These are phyloP conservation scores for Curvularia hawaiiensis DNA, from an alignment of 2,329 filamentous ascomycete genomes.

Conservation along the genomic window DNA sequence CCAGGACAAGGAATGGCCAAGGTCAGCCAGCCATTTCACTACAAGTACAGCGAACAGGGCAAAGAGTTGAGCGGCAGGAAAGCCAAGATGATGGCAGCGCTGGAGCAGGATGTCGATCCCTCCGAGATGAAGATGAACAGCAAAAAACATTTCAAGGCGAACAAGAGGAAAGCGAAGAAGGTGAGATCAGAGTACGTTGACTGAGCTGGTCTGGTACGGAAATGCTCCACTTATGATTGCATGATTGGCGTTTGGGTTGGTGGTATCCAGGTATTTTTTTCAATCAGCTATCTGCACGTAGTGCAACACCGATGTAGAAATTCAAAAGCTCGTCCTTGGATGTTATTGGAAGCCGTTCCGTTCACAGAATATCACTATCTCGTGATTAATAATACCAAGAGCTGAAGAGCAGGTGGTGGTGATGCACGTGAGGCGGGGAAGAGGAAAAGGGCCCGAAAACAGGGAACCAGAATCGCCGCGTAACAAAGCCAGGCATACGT, in stretches of 20 bases:
- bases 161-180: slow-evolving; percentile 65
- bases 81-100: slow-evolving; percentile 75
- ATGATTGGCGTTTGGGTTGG: slow-evolving; percentile 15
- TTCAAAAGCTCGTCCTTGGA: background rate
- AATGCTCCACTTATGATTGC: slow-evolving; percentile 10
- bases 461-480: background rate
- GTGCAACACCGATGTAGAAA: background rate
- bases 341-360: no score
- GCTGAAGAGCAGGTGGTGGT: background rate
- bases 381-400: background rate
- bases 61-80: slow-evolving; percentile 85
- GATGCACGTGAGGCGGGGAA: background rate
- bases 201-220: background rate
- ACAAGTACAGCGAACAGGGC: slow-evolving; percentile 87
- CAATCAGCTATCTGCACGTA: background rate
- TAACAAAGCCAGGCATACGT: background rate
- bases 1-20: slow-evolving; percentile 66
- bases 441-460: background rate
- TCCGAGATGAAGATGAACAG: slow-evolving; percentile 72
- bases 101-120: slow-evolving; percentile 84
- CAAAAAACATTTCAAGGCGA: slow-evolving; percentile 97
- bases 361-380: no score
- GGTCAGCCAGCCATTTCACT: slow-evolving; percentile 80
- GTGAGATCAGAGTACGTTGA: slow-evolving; percentile 50
- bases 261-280: background rate